Conservation (phyloP, 2,329 filamentous ascomycete genomes). For the Aureobasidium leucospermi region DNA sequence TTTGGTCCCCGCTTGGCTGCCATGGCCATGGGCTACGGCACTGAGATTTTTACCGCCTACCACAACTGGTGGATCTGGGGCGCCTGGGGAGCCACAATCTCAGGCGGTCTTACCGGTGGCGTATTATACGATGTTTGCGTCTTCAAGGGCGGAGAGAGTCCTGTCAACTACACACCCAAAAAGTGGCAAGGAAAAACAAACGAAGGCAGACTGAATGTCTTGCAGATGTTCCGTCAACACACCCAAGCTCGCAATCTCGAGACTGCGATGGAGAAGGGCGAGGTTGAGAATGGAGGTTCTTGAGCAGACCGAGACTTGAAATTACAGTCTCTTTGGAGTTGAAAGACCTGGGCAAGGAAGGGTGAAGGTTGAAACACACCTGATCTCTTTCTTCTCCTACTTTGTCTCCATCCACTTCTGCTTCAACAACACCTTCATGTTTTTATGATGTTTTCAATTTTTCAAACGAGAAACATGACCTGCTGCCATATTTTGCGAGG, state of each 20-base stretch:
- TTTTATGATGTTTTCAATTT: not conserved
- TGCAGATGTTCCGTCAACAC: constrained; percentile 17
- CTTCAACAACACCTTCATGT: not conserved
- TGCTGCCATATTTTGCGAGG: not conserved
- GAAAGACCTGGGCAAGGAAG: not conserved
- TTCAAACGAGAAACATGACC: constrained; percentile 7
- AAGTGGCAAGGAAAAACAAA: constrained; percentile 21
- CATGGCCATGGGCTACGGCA: constrained; percentile 38
- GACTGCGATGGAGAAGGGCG: constrained; percentile 8
- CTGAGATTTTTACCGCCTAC: constrained; percentile 24
- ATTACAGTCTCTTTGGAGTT: not conserved
- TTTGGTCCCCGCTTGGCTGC: constrained; percentile 44
- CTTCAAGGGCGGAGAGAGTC: constrained; percentile 43
- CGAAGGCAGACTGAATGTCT: constrained; percentile 17
- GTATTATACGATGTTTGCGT: constrained; percentile 45
- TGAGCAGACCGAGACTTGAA: not conserved
- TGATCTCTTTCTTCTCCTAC: not conserved
- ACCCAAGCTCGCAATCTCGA: not conserved
- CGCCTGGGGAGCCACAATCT: constrained; percentile 33
- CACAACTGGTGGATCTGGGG: constrained; percentile 44
- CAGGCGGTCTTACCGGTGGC: constrained; percentile 37
- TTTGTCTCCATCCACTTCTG: not conserved
- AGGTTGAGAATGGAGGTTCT: constrained; percentile 9
- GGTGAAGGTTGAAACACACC: not conserved
- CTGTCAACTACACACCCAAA: constrained; percentile 41